Percentiles rank a stretch among this genome's conserved stretches.
phyloP scores from a whole-genome alignment of 768 basidiomycete species.

The Lactarius evosmus region DNA sequence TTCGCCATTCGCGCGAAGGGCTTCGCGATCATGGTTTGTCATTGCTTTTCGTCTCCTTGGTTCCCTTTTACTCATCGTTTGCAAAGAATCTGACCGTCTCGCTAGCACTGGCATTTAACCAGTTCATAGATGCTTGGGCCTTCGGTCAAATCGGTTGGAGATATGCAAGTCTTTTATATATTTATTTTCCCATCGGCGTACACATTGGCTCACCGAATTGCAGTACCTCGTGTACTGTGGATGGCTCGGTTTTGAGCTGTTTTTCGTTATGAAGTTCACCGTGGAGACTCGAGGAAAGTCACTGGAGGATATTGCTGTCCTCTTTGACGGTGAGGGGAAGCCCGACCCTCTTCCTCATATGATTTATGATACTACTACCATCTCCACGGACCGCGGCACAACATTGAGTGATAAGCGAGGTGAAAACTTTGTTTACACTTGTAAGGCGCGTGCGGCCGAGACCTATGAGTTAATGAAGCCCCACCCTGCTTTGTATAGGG shows the following conservation, averaged over 20 bases:
- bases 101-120: conserved; percentile 71
- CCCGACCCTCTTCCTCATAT: conserved; percentile 42
- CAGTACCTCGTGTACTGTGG: conserved; percentile 59
- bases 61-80: background rate
- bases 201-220: conserved; percentile 21
- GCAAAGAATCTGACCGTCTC: conserved; percentile 58
- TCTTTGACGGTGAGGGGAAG: conserved; percentile 62
- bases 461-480: conserved; percentile 11
- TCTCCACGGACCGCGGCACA: conserved; percentile 28
- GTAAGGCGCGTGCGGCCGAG: conserved; percentile 3
- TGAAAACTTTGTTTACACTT: background rate
- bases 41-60: background rate
- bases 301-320: conserved; percentile 67
- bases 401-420: background rate
- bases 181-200: background rate
- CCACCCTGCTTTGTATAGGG: conserved; percentile 8
- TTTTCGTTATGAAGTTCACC: conserved; percentile 52
- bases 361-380: conserved; percentile 49
- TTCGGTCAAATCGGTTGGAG: conserved; percentile 47
- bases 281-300: conserved; percentile 68
- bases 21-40: conserved; percentile 65
- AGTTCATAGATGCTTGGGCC: conserved; percentile 78
- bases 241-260: conserved; percentile 60
- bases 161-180: conserved; percentile 36
- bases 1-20: conserved; percentile 78